Conservation (phyloP, 495 filamentous ascomycete genomes). For the Podospora conica region DNA sequence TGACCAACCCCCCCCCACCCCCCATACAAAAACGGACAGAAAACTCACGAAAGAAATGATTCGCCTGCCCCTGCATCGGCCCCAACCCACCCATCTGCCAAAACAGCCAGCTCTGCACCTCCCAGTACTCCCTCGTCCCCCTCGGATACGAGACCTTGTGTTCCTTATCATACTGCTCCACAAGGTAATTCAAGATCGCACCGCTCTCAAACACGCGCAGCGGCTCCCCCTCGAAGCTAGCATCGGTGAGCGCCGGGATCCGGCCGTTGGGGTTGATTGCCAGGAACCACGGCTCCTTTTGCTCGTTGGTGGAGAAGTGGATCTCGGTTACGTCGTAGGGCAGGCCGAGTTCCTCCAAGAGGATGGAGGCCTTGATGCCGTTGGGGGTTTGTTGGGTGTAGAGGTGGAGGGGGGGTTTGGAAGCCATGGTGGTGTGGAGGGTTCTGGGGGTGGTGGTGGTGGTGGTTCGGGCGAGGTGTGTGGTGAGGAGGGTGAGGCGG, state of each 20-base stretch:
- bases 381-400: constrained; percentile 62
- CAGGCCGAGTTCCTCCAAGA: constrained; percentile 77
- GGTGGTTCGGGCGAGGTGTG: not conserved
- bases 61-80: constrained; percentile 88
- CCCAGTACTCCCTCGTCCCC: constrained; percentile 69
- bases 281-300: constrained; percentile 76
- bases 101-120: constrained; percentile 69
- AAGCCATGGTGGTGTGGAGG: constrained; percentile 19
- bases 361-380: constrained; percentile 78
- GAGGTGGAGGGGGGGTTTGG: constrained; percentile 36
- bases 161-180: constrained; percentile 71
- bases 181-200: constrained; percentile 80
- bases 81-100: constrained; percentile 69
- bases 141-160: constrained; percentile 77
- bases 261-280: constrained; percentile 93
- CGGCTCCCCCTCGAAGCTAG: constrained; percentile 59
- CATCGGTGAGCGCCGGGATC: constrained; percentile 86
- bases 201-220: constrained; percentile 82
- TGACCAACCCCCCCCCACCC: not conserved
- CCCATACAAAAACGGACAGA: no score
- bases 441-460: not conserved
- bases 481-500: constrained; percentile 8
- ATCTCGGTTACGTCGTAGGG: constrained; percentile 65
- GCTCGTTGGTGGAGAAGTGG: constrained; percentile 62
- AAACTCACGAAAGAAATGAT: constrained; percentile 67